Conservation (phyloP, 805 yeast species). For the Saccharomycopsis sp. region DNA sequence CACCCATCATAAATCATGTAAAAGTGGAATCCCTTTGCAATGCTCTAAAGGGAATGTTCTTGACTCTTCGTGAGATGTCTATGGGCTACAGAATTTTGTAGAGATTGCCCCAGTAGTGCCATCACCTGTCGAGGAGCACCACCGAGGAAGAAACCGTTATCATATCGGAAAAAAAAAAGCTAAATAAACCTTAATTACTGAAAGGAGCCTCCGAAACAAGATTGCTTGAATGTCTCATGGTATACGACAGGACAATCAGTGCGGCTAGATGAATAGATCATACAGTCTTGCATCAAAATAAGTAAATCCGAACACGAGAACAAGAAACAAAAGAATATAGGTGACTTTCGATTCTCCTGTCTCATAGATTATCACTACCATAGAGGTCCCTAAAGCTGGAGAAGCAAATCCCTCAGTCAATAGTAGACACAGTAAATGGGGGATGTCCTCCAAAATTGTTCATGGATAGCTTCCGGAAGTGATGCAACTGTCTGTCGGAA, state of each 20-base stretch:
- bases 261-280: neutral
- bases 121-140: neutral
- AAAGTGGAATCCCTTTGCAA: no score
- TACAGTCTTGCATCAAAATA: neutral
- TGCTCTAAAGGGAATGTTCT: no score
- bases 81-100: no score
- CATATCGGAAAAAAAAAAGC: neutral
- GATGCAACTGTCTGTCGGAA: neutral
- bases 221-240: neutral
- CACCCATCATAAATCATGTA: no score
- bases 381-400: neutral
- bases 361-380: neutral
- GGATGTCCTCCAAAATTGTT: no score
- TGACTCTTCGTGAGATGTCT: no score
- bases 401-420: neutral
- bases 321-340: neutral
- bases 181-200: neutral
- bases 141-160: neutral
- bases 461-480: neutral
- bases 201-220: neutral
- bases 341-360: no score
- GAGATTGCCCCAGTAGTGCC: no score
- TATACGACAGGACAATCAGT: neutral
- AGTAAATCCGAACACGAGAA: neutral
- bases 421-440: no score